A percentile compares a stretch with the other conserved stretches of the same genome.
Conservation (phyloP, 768 basidiomycete species). For the Trametes punicea region DNA sequence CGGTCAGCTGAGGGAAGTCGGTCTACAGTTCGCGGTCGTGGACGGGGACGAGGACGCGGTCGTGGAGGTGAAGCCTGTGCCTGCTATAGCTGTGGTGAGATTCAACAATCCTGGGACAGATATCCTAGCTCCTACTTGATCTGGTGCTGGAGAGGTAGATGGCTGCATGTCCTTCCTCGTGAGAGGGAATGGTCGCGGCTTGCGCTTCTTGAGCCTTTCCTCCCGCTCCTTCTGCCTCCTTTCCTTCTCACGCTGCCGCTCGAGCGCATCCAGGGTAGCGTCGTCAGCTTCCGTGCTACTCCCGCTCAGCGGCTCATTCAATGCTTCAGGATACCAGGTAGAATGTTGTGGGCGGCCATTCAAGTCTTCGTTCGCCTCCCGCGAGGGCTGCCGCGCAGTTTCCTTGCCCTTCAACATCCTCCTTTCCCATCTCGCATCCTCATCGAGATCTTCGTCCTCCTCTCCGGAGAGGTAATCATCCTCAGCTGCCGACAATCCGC, state of each 20-base stretch:
- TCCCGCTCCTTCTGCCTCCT: conserved; percentile 1
- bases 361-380: background rate
- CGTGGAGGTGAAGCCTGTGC: background rate
- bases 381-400: background rate
- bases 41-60: conserved; percentile 3
- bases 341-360: background rate
- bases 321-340: conserved; percentile 5
- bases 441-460: conserved; percentile 1
- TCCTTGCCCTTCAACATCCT: conserved; percentile 9
- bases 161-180: conserved; percentile 5
- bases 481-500: background rate
- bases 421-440: conserved; percentile 3
- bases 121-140: background rate
- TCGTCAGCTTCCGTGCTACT: conserved; percentile 10
- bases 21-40: background rate
- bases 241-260: background rate
- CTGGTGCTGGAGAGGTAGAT: background rate
- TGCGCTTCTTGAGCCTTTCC: background rate
- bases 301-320: conserved; percentile 9
- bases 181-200: conserved; percentile 15
- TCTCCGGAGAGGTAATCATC: conserved; percentile 6
- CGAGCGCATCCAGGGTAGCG: background rate
- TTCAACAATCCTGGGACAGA: background rate
- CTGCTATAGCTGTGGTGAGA: background rate
- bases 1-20: background rate